These are phyloP conservation scores for Lachnellula occidentalis DNA, from an alignment of 2,329 filamentous ascomycete species.

Conservation along the genomic window DNA sequence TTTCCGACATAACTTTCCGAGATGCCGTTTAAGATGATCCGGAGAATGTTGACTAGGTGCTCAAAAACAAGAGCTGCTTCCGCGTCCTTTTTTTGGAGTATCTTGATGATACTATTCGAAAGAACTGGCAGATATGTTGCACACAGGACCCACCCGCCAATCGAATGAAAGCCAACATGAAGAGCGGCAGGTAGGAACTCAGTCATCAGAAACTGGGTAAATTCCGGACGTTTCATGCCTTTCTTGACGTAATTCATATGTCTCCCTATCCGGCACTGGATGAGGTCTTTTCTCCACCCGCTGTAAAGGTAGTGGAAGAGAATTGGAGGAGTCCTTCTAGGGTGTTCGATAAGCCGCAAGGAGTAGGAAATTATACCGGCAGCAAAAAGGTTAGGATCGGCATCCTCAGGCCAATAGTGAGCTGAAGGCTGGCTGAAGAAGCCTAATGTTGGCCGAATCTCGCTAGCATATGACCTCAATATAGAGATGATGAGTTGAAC, in stretches of 20 bases:
- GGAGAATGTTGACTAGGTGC: constrained; percentile 19
- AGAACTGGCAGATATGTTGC: constrained; percentile 22
- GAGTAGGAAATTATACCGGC: constrained; percentile 26
- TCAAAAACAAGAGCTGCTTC: constrained; percentile 11
- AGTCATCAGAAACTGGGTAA: constrained; percentile 23
- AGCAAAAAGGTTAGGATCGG: constrained; percentile 26
- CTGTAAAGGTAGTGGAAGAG: constrained; percentile 28
- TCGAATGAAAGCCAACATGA: constrained; percentile 18
- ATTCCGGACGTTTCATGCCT: constrained; percentile 19
- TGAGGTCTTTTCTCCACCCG: constrained; percentile 24
- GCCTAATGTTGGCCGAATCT: constrained; percentile 21
- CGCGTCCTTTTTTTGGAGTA: constrained; percentile 6
- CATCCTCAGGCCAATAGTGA: constrained; percentile 26
- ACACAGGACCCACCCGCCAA: constrained; percentile 21
- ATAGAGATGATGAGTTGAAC: constrained; percentile 20
- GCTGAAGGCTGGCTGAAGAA: constrained; percentile 24
- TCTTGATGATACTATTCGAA: constrained; percentile 3
- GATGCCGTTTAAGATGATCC: constrained; percentile 21
- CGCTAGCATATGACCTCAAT: constrained; percentile 23
- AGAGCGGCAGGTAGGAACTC: constrained; percentile 26
- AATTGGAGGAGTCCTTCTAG: constrained; percentile 15
- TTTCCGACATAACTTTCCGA: not conserved
- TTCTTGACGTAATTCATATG: constrained; percentile 17
- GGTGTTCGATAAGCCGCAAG: constrained; percentile 17
- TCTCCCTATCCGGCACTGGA: constrained; percentile 7